Percentiles rank a stretch among this genome's conserved stretches.
Conservation (phyloP, 495 filamentous ascomycete species). For the Pyrenula massariospora region DNA sequence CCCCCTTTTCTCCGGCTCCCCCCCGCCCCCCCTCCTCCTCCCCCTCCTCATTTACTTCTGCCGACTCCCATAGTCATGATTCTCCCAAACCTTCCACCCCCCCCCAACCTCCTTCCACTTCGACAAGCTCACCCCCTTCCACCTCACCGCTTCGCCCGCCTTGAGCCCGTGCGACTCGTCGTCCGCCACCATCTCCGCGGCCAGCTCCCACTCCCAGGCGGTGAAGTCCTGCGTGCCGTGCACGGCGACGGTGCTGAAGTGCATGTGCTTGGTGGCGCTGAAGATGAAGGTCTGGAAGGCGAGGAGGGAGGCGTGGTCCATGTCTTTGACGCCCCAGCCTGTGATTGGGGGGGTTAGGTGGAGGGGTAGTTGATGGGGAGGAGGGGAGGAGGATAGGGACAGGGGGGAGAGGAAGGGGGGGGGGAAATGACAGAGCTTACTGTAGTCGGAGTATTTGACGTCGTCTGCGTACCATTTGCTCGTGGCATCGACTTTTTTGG, state of each 20-base stretch:
- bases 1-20: too few species aligned
- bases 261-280: background rate
- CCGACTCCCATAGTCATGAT: background rate
- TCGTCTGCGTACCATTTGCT: background rate
- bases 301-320: background rate
- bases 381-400: background rate
- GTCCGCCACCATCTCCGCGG: background rate
- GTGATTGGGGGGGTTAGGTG: background rate
- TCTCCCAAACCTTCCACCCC: background rate
- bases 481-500: background rate
- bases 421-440: background rate
- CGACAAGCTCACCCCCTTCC: background rate
- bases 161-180: background rate
- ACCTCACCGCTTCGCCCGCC: background rate
- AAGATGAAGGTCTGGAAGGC: background rate
- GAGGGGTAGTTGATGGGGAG: too few species aligned
- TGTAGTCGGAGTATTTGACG: background rate
- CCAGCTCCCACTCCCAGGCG: background rate
- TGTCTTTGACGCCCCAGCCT: background rate
- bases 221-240: background rate
- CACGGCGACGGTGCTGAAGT: background rate
- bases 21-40: background rate
- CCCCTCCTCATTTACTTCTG: background rate
- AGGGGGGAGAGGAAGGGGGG: background rate
- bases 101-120: background rate